Conservation (phyloP, 768 basidiomycete species). For the Rhizopogon roseolus region DNA sequence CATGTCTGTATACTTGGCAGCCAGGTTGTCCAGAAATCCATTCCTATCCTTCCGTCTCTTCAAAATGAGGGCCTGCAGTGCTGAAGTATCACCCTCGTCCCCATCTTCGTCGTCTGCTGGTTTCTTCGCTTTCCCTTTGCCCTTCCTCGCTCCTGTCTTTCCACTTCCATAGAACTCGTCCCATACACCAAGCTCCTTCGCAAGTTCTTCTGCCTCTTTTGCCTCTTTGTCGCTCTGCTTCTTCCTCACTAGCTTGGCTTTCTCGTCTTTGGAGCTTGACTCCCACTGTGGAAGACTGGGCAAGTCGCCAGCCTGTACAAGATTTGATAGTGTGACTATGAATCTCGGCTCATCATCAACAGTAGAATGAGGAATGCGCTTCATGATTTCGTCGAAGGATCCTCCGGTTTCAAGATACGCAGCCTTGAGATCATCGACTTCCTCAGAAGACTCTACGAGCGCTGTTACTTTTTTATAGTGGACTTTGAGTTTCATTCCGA, state of each 20-base stretch:
- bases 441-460: slow-evolving; percentile 74
- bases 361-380: slow-evolving; percentile 80
- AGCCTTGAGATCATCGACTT: slow-evolving; percentile 68
- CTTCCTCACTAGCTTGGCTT: slow-evolving; percentile 66
- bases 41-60: slow-evolving; percentile 69
- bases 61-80: slow-evolving; percentile 76
- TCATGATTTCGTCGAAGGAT: slow-evolving; percentile 77
- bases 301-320: slow-evolving; percentile 62
- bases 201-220: slow-evolving; percentile 75
- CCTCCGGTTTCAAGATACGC: slow-evolving; percentile 75
- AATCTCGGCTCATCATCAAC: slow-evolving; percentile 85
- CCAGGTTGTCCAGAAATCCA: slow-evolving; percentile 70
- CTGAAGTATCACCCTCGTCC: slow-evolving; percentile 59
- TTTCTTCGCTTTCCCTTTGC: slow-evolving; percentile 46
- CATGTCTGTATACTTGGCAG: slow-evolving; percentile 65
- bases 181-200: slow-evolving; percentile 89
- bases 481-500: neutral
- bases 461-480: neutral
- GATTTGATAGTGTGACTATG: slow-evolving; percentile 56
- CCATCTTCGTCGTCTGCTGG: slow-evolving; percentile 25
- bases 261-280: slow-evolving; percentile 70
- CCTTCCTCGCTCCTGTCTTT: slow-evolving; percentile 55
- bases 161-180: slow-evolving; percentile 88
- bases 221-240: slow-evolving; percentile 79
- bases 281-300: slow-evolving; percentile 58